A percentile compares a stretch with the other conserved stretches of the same genome.
Conservation (phyloP, 768 basidiomycete species). For the Naematelia aurantialba region DNA sequence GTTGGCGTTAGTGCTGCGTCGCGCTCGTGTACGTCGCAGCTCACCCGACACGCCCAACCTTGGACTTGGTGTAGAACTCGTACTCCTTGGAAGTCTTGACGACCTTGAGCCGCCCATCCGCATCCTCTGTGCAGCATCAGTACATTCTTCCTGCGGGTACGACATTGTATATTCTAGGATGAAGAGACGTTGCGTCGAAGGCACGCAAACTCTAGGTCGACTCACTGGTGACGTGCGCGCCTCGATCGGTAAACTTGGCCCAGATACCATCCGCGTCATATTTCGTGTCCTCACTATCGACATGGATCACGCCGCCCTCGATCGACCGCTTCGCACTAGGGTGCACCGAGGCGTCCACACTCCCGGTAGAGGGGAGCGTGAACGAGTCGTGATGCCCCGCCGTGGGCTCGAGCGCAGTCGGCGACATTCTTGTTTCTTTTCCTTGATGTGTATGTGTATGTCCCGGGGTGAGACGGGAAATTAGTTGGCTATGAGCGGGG, state of each 20-base stretch:
- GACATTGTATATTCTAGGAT: no score
- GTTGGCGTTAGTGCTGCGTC: conserved; percentile 1
- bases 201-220: conserved; percentile 52
- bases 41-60: conserved; percentile 87
- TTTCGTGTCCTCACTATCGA: conserved; percentile 37
- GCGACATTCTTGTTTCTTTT: conserved; percentile 43
- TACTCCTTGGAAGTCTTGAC: conserved; percentile 74
- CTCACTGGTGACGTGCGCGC: conserved; percentile 60
- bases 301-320: conserved; percentile 47
- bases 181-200: conserved; percentile 46
- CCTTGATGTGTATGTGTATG: conserved; percentile 17
- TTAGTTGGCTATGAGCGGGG: conserved; percentile 59
- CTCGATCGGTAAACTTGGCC: conserved; percentile 40
- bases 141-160: not conserved
- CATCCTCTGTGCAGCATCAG: conserved; percentile 52
- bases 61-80: conserved; percentile 85
- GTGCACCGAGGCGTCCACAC: conserved; percentile 31
- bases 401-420: conserved; percentile 41
- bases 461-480: conserved; percentile 32
- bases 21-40: conserved; percentile 44
- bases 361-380: conserved; percentile 27
- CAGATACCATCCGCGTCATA: conserved; percentile 44
- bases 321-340: conserved; percentile 42
- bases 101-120: conserved; percentile 71
- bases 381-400: conserved; percentile 36